A percentile compares a stretch with the other conserved stretches of the same genome.
phyloP scores from a whole-genome alignment of 179 eudicot genomes.

The Beta lomatogona region DNA sequence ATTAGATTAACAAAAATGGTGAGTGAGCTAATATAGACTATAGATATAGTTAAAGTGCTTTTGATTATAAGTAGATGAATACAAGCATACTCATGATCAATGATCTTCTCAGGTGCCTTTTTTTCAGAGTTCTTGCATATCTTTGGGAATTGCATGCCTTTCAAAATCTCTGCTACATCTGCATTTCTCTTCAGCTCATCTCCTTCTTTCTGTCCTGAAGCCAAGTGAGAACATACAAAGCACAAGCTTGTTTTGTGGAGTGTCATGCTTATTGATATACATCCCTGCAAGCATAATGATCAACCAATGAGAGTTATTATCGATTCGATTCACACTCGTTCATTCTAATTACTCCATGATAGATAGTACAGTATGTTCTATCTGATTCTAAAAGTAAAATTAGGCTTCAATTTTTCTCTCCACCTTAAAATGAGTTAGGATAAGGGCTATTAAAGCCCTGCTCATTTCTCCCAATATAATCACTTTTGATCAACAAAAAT shows the following conservation, averaged over 20 bases:
- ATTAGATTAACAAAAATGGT: constrained; percentile 1
- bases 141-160: constrained; percentile 63
- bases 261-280: constrained; percentile 80
- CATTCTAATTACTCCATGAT: neutral
- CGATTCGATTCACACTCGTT: neutral
- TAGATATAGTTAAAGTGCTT: neutral
- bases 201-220: constrained; percentile 93
- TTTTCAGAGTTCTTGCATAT: constrained; percentile 61
- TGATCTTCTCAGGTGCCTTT: constrained; percentile 65
- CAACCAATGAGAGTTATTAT: neutral
- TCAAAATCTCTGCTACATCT: constrained; percentile 78
- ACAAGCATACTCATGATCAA: constrained; percentile 75
- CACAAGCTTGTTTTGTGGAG: constrained; percentile 82
- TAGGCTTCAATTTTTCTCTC: neutral
- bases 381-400: neutral
- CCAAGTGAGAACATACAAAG: constrained; percentile 87
- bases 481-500: too few species aligned
- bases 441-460: too few species aligned
- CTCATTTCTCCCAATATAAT: too few species aligned
- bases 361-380: neutral
- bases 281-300: constrained; percentile 67
- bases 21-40: neutral
- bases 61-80: constrained; percentile 31
- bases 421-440: too few species aligned
- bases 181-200: constrained; percentile 79